Conservation (phyloP, 1,284 basidiomycete species). For the Volvariella surrecta region DNA sequence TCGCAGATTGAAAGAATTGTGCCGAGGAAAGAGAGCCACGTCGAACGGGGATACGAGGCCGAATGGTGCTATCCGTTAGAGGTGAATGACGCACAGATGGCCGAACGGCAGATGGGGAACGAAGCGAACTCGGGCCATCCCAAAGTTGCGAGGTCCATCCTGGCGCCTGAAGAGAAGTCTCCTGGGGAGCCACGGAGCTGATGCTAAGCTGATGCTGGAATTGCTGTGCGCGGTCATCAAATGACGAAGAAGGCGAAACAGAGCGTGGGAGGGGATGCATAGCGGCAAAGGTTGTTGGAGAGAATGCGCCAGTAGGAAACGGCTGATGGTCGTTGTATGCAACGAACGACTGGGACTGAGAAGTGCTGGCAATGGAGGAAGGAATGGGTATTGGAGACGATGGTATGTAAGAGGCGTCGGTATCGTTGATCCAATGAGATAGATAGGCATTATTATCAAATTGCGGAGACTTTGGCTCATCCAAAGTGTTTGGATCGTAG, state of each 20-base stretch:
- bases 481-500: slow-evolving; percentile 20
- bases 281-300: slow-evolving; percentile 48
- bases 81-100: slow-evolving; percentile 33
- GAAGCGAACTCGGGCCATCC: slow-evolving; percentile 30
- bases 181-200: slow-evolving; percentile 48
- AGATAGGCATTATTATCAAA: slow-evolving; percentile 39
- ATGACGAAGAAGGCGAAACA: slow-evolving; percentile 42
- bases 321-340: slow-evolving; percentile 29
- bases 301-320: slow-evolving; percentile 44
- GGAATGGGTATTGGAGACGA: slow-evolving; percentile 61
- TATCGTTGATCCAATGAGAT: slow-evolving; percentile 52
- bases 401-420: slow-evolving; percentile 32
- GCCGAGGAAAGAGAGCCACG: slow-evolving; percentile 40
- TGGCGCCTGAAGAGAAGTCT: slow-evolving; percentile 44
- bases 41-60: slow-evolving; percentile 28
- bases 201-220: slow-evolving; percentile 26
- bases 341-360: slow-evolving; percentile 32
- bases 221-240: slow-evolving; percentile 30
- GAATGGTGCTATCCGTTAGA: slow-evolving; percentile 32
- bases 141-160: slow-evolving; percentile 60
- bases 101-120: slow-evolving; percentile 22
- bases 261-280: slow-evolving; percentile 52
- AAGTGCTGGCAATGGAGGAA: slow-evolving; percentile 27
- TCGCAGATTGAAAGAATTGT: slow-evolving; percentile 72
- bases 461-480: slow-evolving; percentile 20